Conservation (phyloP, 1,284 basidiomycete genomes). For the Butyriboletus appendiculatus region DNA sequence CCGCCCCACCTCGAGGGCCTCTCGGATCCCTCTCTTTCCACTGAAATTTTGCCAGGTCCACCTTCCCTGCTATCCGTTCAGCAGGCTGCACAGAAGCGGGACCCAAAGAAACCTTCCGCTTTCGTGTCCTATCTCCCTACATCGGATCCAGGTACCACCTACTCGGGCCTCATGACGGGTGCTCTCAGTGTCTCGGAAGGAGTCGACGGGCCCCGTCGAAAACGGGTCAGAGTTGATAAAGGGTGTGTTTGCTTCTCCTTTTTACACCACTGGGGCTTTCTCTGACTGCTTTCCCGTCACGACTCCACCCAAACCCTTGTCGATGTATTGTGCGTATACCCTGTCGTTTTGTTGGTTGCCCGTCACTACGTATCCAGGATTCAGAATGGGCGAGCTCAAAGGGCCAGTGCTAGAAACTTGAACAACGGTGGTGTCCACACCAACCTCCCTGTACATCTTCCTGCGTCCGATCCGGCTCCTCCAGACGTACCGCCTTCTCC, state of each 20-base stretch:
- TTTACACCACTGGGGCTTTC: slow-evolving; percentile 17
- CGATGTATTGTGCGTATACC: slow-evolving; percentile 19
- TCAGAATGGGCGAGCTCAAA: slow-evolving; percentile 67
- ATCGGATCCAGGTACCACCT: slow-evolving; percentile 81
- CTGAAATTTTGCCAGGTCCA: slow-evolving; percentile 82
- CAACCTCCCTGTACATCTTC: slow-evolving; percentile 32
- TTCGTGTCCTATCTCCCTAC: slow-evolving; percentile 73
- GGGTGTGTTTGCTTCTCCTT: slow-evolving; percentile 50
- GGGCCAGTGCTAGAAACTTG: slow-evolving; percentile 70
- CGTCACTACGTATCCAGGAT: slow-evolving; percentile 39
- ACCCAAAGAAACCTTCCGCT: slow-evolving; percentile 69
- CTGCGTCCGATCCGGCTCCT: slow-evolving; percentile 41
- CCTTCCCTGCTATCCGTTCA: slow-evolving; percentile 68
- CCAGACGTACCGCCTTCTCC: slow-evolving; percentile 35
- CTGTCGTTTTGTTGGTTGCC: slow-evolving; percentile 9
- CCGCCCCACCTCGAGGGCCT: slow-evolving; percentile 74
- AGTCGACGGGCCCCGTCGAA: slow-evolving; percentile 62
- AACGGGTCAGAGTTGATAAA: slow-evolving; percentile 71
- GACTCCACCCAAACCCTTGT: slow-evolving; percentile 27
- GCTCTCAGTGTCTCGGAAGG: slow-evolving; percentile 55
- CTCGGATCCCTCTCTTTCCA: slow-evolving; percentile 67
- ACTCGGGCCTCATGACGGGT: slow-evolving; percentile 67
- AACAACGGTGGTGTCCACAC: slow-evolving; percentile 40
- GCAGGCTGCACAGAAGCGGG: slow-evolving; percentile 65
- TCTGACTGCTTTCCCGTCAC: slow-evolving; percentile 20